These are phyloP conservation scores for Melastoma malabathricum DNA, from an alignment of 345 rosid genomes.

Conservation along the genomic window DNA sequence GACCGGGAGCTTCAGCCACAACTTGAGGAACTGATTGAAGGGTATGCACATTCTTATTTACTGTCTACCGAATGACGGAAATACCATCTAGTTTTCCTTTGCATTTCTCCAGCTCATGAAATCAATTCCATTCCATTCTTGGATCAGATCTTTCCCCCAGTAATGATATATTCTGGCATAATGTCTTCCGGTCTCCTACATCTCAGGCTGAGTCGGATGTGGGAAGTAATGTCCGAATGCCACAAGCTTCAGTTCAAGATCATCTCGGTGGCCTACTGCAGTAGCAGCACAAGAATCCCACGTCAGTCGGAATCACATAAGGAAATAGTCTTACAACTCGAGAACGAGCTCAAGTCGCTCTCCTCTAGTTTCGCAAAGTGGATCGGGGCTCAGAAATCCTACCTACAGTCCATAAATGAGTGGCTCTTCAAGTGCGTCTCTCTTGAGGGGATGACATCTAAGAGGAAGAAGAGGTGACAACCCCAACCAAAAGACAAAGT, in stretches of 20 bases:
- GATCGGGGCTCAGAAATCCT: constrained; percentile 56
- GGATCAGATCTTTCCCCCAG: not conserved
- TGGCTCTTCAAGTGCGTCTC: constrained; percentile 69
- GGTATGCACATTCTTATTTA: constrained; percentile 29
- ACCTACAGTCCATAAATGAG: constrained; percentile 47
- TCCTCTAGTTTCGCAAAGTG: constrained; percentile 63
- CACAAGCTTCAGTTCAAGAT: constrained; percentile 60
- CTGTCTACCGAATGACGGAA: too few relatives aligned
- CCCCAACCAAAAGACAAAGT: constrained; percentile 4
- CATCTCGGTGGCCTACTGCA: constrained; percentile 37
- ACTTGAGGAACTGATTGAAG: constrained; percentile 87
- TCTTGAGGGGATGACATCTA: constrained; percentile 13
- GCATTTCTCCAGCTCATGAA: too few relatives aligned
- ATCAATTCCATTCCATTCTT: not conserved
- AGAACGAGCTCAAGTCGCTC: constrained; percentile 38
- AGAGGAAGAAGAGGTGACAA: constrained; percentile 20
- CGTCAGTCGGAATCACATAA: constrained; percentile 46
- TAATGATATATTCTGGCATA: too few relatives aligned
- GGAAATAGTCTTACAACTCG: constrained; percentile 47
- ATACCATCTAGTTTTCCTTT: too few relatives aligned
- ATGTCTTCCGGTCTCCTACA: not conserved
- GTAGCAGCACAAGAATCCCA: constrained; percentile 31
- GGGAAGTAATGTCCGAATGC: constrained; percentile 88
- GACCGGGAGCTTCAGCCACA: constrained; percentile 98
- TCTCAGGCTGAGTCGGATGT: constrained; percentile 78